Base-by-base conservation (phyloP, 208 protist species). In the Trypanosoma melophagium region DNA sequence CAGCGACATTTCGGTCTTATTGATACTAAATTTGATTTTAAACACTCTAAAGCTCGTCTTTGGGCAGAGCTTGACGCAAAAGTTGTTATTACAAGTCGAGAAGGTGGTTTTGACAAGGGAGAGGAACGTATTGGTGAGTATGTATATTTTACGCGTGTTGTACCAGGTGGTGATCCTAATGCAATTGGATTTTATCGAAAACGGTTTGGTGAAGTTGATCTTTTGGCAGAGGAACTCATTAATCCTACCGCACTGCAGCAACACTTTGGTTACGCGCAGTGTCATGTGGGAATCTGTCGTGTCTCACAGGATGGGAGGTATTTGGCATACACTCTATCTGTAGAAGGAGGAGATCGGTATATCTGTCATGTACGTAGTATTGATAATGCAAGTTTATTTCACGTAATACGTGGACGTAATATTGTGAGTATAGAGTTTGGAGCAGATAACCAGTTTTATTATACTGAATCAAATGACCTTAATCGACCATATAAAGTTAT, bases 361-460 rank as follows among this genome's bases (percentile, higher is more conserved):
- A 83, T 96, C 60, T 96, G 91, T 65, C 91, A 96, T 73, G 76
- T 96, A 21, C 84, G 91, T 35, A 94, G 87, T 61, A 86, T 96
- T 35, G 91, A 96, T 64, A 94, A 94, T 63, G 82, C 87, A 7
- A 91, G 83, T 60, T 58, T 94, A 22, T 96, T 94, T 63, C 91
- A 96, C 61, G 89, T 96, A 21, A 94, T 96, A 59, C 86, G 86
- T 62, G 87, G 91, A 5, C 92, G 82, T 41, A 96, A 93, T 54
- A 96, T 96, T 77, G 89, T 94, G 9, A 92, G 85, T 71, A 92
- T 96, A 59, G 91, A 96, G 74, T 96, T 96, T 72, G 89, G 91
- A 8, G 84, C 84, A 7, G 74, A 81, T 14, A 91, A 89, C 62
- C 68, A 90, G 28, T 90, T 96, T 69, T 96, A 93, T 73, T 96